Percentiles rank a stretch among this genome's conserved stretches.
Conservation (phyloP, 2,329 filamentous ascomycete genomes). For the Onygena corvina region DNA sequence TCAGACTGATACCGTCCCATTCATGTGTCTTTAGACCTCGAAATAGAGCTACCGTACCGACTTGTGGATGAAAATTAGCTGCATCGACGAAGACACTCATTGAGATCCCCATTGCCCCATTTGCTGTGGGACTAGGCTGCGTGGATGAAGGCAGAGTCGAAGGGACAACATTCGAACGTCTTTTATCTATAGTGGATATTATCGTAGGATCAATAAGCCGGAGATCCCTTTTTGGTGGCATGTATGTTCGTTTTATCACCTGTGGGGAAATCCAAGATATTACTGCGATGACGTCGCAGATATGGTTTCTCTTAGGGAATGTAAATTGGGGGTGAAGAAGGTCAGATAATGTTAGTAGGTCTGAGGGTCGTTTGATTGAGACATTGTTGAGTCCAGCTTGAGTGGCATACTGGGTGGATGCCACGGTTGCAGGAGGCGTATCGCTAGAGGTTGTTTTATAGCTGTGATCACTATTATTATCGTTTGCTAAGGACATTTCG, state of each 20-base stretch:
- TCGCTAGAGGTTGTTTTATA: too few species aligned
- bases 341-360: constrained; percentile 16
- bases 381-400: background rate
- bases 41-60: constrained; percentile 22
- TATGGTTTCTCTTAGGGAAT: constrained; percentile 19
- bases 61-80: constrained; percentile 18
- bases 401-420: background rate
- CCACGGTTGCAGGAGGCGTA: background rate
- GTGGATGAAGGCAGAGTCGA: background rate
- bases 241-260: constrained; percentile 17
- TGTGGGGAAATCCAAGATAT: constrained; percentile 21
- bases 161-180: background rate
- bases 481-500: too few species aligned
- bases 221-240: constrained; percentile 23
- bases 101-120: constrained; percentile 15
- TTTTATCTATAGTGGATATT: background rate
- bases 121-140: background rate
- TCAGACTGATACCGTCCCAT: constrained; percentile 22
- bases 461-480: too few species aligned
- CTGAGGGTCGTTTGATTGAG: background rate
- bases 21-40: constrained; percentile 21
- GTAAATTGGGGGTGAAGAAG: constrained; percentile 14
- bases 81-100: constrained; percentile 23
- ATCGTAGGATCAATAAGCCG: constrained; percentile 22
- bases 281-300: constrained; percentile 20